Evolutionary conservation across 1,139 yeast genomes (phyloP), one percentile per base, ranked within the genome.

Genomic region (Zygoascus hellenicus): DNA sequence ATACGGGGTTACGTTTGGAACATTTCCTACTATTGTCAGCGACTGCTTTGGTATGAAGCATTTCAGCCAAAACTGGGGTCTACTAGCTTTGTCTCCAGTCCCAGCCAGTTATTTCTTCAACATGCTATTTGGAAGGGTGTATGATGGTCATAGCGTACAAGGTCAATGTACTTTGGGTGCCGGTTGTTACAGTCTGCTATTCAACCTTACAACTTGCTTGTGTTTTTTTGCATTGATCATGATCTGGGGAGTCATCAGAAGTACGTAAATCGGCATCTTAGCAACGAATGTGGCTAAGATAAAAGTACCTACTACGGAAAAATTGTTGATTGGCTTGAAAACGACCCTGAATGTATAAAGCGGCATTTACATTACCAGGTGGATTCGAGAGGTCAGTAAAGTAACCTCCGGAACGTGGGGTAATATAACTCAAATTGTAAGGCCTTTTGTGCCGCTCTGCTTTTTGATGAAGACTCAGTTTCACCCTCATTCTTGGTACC

Each of bases 51-150:
- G 90, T 22, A 76, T 87, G 59, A 71, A 70, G 14, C 75, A 80
- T 35, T 86, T 85, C 62, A 81, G 89, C 46, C 83, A 88, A 36
- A 76, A 86, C 37, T 88, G 96, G 95, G 94, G 95, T 0, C 60
- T 81, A 28, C 68, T 82, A 13, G 68, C 73, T 2, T 53, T 67
- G 16, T 58, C 72, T 9, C 73, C 74, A 2, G 62, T 69, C 9
- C 63, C 65, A 0, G 60, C 64, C 11, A 63, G 74, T 5, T 68
- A 69, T 49, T 45, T 59, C 30, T 62, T 69, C 48, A 68, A 70
- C 47, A 59, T 65, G 55, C 50, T 70, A 29, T 64, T 69, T 53
- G 74, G 73, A 14, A 53, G 57, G 11, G 54, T 65, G 29, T 69
- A 65, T 50, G 73, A 69, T 17, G 32, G 40, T 10, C 46, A 43